Evolutionary conservation across 257 asterid genomes (phyloP).

Genomic region (Henckelia pumila): DNA sequence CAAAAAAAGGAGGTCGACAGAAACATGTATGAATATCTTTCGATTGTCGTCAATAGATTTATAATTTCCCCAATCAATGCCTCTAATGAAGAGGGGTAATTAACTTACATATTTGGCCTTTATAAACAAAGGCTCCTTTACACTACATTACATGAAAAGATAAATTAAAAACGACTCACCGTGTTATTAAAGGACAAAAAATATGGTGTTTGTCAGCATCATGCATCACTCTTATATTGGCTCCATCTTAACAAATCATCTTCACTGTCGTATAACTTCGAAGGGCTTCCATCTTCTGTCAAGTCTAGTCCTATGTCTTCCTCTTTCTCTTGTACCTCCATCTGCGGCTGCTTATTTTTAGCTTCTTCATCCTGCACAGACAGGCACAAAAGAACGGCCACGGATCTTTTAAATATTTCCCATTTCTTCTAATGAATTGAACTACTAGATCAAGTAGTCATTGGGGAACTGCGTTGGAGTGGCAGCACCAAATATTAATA

Average conservation of each 20-base stretch:
- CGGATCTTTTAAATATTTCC: not conserved
- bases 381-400: not conserved
- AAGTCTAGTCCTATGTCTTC: constrained; percentile 27
- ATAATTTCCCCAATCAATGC: too few relatives aligned
- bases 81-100: too few relatives aligned
- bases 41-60: too few relatives aligned
- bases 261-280: constrained; percentile 37
- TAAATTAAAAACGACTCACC: too few relatives aligned
- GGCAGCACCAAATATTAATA: not conserved
- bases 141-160: too few relatives aligned
- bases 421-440: not conserved
- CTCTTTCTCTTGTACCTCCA: constrained; percentile 31
- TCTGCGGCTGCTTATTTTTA: constrained; percentile 28
- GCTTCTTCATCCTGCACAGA: constrained; percentile 43
- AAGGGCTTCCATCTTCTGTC: constrained; percentile 33
- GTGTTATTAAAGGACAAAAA: too few relatives aligned
- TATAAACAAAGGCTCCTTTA: too few relatives aligned
- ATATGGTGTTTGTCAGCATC: constrained; percentile 15
- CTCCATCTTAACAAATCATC: constrained; percentile 47
- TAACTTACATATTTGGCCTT: too few relatives aligned
- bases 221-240: constrained; percentile 49
- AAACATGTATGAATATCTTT: too few relatives aligned
- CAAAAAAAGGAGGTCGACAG: too few relatives aligned
- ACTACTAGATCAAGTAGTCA: not conserved
- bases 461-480: constrained; percentile 1